Base-by-base conservation (phyloP, 1,284 basidiomycete species). In the Apiotrichum brassicae region DNA sequence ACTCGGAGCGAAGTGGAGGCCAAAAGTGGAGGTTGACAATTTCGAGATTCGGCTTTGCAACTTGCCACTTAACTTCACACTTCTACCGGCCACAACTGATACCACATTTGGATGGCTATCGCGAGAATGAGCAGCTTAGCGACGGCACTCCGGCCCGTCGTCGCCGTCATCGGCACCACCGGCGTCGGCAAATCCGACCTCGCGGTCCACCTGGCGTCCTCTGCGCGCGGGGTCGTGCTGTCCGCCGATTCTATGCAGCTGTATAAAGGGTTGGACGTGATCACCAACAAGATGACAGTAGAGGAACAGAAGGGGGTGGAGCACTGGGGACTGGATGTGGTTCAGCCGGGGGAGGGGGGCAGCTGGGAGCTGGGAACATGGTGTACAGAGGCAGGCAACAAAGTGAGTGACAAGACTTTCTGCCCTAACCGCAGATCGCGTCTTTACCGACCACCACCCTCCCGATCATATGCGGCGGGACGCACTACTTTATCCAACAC, bases 191-290 rank as follows among this genome's bases (percentile, higher is more conserved):
- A 99, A 74, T 94, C 92, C 6, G 86, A 89, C 55, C 79, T 98
- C 3, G 89, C 88, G 0, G 83, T 98, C 19, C 84, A 97, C 51
- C 78, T 99, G 14, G 91, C 90, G 13, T 38, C 42, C 4, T 16
- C 33, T 3, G 24, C 39, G 13, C 25, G 25, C 34, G 39, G 48
- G 3, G 45, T 62, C 2, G 79, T 97, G 58, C 85, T 98, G 66
- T 97, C 95, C 61, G 88, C 92, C 9, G 95, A 98, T 73, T 85
- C 94, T 11, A 98, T 99, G 93, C 95, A 99, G 73, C 85, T 93
- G 14, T 98, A 98, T 71, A 77, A 78, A n/a, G 93, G 94, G 0
- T 78, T 98, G 63, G 87, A 97, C 68, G 77, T 95, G 46, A 86
- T 97, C 62, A 98, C 95, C 19, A 98, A 98, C 74, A 98, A 99